phyloP scores from a whole-genome alignment of 306 rosid species.

The Vigna radiata region DNA sequence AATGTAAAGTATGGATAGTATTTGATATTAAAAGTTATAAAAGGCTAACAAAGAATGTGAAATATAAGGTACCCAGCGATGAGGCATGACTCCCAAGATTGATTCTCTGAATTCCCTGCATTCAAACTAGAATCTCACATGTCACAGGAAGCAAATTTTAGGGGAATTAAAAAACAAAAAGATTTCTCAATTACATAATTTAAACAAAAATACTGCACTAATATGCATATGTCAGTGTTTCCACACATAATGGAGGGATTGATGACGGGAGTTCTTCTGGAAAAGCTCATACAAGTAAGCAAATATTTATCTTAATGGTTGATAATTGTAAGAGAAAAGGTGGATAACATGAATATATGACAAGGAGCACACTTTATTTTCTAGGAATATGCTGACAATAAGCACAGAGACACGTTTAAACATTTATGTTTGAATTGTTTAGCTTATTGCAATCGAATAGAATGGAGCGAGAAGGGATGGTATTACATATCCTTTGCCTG shows the following conservation, averaged over 20 bases:
- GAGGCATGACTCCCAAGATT: constrained; percentile 97
- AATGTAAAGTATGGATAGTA: constrained; percentile 31
- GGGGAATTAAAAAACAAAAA: constrained; percentile 26
- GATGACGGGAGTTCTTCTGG: constrained; percentile 36
- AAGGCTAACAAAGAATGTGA: constrained; percentile 24
- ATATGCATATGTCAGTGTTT: constrained; percentile 15
- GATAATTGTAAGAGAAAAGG: constrained; percentile 18
- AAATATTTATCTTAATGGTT: constrained; percentile 17
- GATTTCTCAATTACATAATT: constrained; percentile 22
- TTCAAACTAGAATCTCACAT: constrained; percentile 75
- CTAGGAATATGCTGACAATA: constrained; percentile 3
- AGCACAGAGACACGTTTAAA: constrained; percentile 15
- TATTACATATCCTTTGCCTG: constrained; percentile 8
- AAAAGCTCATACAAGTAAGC: constrained; percentile 30
- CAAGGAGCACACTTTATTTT: not conserved
- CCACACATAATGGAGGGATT: constrained; percentile 28
- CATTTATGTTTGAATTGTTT: constrained; percentile 5
- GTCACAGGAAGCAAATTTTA: constrained; percentile 53
- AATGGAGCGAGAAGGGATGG: not conserved
- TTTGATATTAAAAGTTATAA: constrained; percentile 11
- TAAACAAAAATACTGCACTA: constrained; percentile 7
- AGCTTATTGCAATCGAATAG: not conserved
- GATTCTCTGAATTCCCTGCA: constrained; percentile 99
- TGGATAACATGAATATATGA: constrained; percentile 22
- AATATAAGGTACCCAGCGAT: constrained; percentile 80